Conservation (phyloP, 176 grass and related monocot genomes). For the Carex parvula region DNA sequence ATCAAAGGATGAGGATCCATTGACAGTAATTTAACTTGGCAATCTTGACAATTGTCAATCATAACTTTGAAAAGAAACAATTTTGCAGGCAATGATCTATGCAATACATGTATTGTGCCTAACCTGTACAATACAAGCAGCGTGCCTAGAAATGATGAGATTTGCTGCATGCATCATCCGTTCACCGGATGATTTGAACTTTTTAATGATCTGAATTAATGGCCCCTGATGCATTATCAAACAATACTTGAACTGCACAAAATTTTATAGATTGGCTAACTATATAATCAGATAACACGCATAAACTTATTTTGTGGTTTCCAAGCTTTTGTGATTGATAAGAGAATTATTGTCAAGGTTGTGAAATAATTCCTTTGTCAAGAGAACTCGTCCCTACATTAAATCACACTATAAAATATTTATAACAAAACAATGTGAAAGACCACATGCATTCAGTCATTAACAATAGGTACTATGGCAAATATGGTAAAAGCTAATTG, state of each 20-base stretch:
- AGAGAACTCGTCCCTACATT: not conserved
- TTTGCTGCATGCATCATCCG: not conserved
- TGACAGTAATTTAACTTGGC: not conserved
- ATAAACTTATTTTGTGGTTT: not conserved
- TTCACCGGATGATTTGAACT: not conserved
- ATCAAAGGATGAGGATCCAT: not conserved
- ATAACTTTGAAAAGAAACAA: not conserved
- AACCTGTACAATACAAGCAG: not conserved
- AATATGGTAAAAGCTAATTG: not conserved
- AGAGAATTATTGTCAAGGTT: not conserved
- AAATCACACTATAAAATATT: not conserved
- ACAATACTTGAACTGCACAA: not conserved
- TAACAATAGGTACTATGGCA: not conserved
- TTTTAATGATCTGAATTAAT: not conserved
- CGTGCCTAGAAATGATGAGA: not conserved
- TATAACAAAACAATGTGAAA: not conserved
- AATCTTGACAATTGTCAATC: not conserved
- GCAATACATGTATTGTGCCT: not conserved
- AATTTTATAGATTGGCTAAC: not conserved
- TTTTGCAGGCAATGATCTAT: not conserved
- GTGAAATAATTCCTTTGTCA: not conserved
- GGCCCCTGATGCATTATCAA: conserved; percentile 2
- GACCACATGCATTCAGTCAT: not conserved
- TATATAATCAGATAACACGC: not conserved
- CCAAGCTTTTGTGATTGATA: not conserved